These are phyloP conservation scores for Reticulomyxa filosa DNA, from an alignment of 78 protist species.

Conservation along the genomic window DNA sequence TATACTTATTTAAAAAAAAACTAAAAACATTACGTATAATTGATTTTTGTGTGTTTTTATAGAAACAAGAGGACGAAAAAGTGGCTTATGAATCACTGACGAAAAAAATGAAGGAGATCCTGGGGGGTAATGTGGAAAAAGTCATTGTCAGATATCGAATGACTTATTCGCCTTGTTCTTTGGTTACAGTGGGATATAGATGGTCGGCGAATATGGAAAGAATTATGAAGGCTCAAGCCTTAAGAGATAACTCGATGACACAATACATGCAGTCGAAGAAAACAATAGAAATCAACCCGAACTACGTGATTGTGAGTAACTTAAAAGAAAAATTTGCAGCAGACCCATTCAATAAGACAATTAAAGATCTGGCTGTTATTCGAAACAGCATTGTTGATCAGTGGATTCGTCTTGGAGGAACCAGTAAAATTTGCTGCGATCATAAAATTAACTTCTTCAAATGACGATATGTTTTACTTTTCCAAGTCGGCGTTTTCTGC, in stretches of 20 bases:
- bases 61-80: slow-evolving; percentile 30
- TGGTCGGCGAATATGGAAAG: slow-evolving; percentile 98
- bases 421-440: slow-evolving; percentile 64
- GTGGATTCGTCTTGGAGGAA: slow-evolving; percentile 94
- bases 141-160: slow-evolving; percentile 75
- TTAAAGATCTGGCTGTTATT: slow-evolving; percentile 80
- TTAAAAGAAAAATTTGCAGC: slow-evolving; percentile 47
- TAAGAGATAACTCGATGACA: slow-evolving; percentile 81
- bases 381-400: slow-evolving; percentile 86
- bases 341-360: slow-evolving; percentile 62
- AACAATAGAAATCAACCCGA: slow-evolving; percentile 94
- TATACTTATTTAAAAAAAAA: too few relatives aligned
- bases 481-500: too few relatives aligned
- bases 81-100: slow-evolving; percentile 53
- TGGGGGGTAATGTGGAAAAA: slow-evolving; percentile 95
- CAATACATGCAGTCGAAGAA: slow-evolving; percentile 84
- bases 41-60: too few relatives aligned
- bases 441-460: too few relatives aligned
- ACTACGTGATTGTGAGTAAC: slow-evolving; percentile 69
- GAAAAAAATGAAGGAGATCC: slow-evolving; percentile 89
- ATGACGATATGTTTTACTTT: too few relatives aligned
- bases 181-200: slow-evolving; percentile 89
- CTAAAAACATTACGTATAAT: too few relatives aligned
- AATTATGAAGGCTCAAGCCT: slow-evolving; percentile 98
- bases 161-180: slow-evolving; percentile 73